Conservation (phyloP, 2,329 filamentous ascomycete genomes). For the Claviceps sorghi region DNA sequence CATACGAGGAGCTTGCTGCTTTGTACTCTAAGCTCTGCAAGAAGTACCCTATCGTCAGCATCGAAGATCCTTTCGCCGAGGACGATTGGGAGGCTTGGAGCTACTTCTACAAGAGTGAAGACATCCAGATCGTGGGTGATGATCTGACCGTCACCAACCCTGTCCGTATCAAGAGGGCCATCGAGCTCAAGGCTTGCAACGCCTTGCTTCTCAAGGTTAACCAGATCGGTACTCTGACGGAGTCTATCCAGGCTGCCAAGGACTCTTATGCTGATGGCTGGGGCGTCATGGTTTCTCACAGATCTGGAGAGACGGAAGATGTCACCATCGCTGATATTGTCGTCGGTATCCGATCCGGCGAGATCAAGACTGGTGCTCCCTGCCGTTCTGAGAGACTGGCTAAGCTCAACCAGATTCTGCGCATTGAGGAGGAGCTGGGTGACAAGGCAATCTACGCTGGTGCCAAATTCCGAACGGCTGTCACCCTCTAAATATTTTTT, state of each 20-base stretch:
- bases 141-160: conserved; percentile 99
- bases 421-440: conserved; percentile 98
- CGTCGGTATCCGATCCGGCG: conserved; percentile 86
- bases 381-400: conserved; percentile 94
- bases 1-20: conserved; percentile 90
- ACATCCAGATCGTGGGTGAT: conserved; percentile 97
- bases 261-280: conserved; percentile 90
- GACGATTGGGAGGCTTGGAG: conserved; percentile 99
- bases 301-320: conserved; percentile 98
- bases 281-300: conserved; percentile 99
- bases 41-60: conserved; percentile 98
- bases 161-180: conserved; percentile 97
- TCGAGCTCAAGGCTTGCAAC: conserved; percentile 97
- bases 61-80: conserved; percentile 98
- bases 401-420: conserved; percentile 99
- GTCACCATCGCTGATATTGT: conserved; percentile 98
- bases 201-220: conserved; percentile 98
- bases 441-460: conserved; percentile 85
- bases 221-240: conserved; percentile 97
- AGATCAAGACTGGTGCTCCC: conserved; percentile 98
- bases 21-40: conserved; percentile 74
- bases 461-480: conserved; percentile 75
- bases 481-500: conserved; percentile 60
- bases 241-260: conserved; percentile 98
- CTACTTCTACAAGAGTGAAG: conserved; percentile 99